These are phyloP conservation scores for Carallia brachiata DNA, from an alignment of 345 rosid genomes.

Conservation along the genomic window DNA sequence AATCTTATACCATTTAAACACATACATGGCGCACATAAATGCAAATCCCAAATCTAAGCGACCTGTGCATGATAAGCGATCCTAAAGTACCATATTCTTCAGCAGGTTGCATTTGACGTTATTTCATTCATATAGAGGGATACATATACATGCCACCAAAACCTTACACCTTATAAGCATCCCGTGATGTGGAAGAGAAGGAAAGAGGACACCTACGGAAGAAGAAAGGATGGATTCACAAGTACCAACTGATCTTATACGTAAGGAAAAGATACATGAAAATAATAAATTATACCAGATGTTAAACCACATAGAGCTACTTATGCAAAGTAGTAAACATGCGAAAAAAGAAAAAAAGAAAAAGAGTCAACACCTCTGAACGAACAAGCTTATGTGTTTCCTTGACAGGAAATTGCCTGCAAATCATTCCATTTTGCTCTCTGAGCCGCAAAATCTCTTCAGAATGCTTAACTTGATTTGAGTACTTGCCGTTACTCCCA, in stretches of 20 bases:
- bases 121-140: too few species aligned
- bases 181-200: too few species aligned
- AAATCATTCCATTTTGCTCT: slow-evolving; percentile 66
- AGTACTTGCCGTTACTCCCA: slow-evolving; percentile 51
- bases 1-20: neutral
- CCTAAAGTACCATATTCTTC: too few species aligned
- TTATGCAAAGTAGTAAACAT: neutral
- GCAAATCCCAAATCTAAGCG: neutral
- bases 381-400: slow-evolving; percentile 78
- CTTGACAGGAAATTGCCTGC: slow-evolving; percentile 89
- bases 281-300: too few species aligned
- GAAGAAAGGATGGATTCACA: neutral
- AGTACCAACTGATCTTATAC: neutral
- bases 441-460: slow-evolving; percentile 75
- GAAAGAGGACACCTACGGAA: neutral
- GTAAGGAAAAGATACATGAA: neutral
- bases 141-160: too few species aligned
- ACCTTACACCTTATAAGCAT: too few species aligned
- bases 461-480: slow-evolving; percentile 47
- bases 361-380: slow-evolving; percentile 54
- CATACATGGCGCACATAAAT: neutral
- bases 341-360: too few species aligned
- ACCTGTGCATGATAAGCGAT: too few species aligned
- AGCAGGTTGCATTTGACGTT: too few species aligned
- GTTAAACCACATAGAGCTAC: too few species aligned